Evolutionary conservation across 805 yeast species (phyloP), one percentile per base, ranked within the genome.

Genomic region (Cyberlindnera saturnus): DNA sequence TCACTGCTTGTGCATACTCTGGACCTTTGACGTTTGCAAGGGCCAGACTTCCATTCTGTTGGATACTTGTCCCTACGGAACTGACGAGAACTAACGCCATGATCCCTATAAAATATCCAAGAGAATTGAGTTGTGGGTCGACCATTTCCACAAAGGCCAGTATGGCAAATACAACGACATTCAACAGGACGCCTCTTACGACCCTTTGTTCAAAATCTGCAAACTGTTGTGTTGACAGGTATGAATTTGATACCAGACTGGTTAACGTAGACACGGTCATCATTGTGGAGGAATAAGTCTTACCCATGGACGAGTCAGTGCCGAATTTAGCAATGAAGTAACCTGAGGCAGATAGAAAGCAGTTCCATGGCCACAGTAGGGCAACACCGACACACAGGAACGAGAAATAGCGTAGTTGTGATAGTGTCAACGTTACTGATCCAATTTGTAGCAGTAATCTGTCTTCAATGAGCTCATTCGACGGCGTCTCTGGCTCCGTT

Each of bases 301-400:
- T 71, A 10, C 84, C 72, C 53, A 82, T 62, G 1, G 63, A 39
- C 2, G 82, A 75, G 3, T 74, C 63, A n/a, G 60, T 67, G 16
- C 62, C 64, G 48, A 91, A 77, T 52, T 89, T 60, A 5, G 41
- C n/a, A 7, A 49, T 39, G 56, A 88, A 87, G 63, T 87, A 89
- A 8, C 84, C 83, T 0, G 96, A 77, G 0, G 96, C 96, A 1
- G 95, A 79, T 9, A 93, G 64, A 49, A 90, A 82, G 52, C 93
- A 81, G 68, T 91, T 93, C 96, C 98, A 91, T 0, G 98, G 98
- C 97, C 98, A 91, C 17, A 91, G 70, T 17, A 84, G 69, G 1
- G 96, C 83, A 13, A 87, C 71, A 0, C 97, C 97, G 7, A 86
- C 72, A 11, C 77, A 52, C 19, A 48, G 28, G 33, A 45, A 45